Evolutionary conservation across 2,329 filamentous ascomycete species (phyloP).

Genomic region (Fusarium ambrosium): DNA sequence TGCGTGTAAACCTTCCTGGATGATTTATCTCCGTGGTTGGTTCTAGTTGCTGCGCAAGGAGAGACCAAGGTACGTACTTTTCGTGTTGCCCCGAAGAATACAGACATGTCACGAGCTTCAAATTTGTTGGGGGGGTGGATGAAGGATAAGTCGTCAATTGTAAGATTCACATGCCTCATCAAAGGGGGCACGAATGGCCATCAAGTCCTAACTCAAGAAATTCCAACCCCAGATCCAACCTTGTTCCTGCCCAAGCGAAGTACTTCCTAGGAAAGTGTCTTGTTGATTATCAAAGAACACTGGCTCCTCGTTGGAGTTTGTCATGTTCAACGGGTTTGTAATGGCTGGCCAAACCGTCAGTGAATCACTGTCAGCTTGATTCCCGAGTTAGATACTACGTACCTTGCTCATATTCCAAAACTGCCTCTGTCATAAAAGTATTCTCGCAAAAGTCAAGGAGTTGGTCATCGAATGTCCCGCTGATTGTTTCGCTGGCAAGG

Average conservation of each 20-base stretch:
- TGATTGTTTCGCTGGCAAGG: background rate
- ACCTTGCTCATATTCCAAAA: slow-evolving; percentile 6
- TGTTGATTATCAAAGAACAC: background rate
- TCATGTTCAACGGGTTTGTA: background rate
- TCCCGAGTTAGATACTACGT: background rate
- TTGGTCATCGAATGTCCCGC: background rate
- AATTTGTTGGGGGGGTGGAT: too few species aligned
- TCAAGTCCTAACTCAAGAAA: background rate
- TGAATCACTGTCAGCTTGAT: background rate
- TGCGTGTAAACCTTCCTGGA: background rate
- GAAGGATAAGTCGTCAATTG: background rate
- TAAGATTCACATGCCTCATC: background rate
- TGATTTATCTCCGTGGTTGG: background rate
- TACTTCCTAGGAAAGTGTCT: background rate
- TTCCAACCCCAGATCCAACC: slow-evolving; percentile 30
- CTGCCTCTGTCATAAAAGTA: slow-evolving; percentile 5
- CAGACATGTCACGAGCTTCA: background rate
- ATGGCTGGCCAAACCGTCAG: background rate
- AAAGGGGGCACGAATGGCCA: background rate
- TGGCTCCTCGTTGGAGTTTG: background rate
- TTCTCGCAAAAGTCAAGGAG: slow-evolving; percentile 14
- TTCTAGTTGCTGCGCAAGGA: background rate
- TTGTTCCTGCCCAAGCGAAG: slow-evolving; percentile 18
- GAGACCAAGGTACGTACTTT: background rate
- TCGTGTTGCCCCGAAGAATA: background rate